Conservation (phyloP, 768 basidiomycete species). For the Hypholoma sublateritium region DNA sequence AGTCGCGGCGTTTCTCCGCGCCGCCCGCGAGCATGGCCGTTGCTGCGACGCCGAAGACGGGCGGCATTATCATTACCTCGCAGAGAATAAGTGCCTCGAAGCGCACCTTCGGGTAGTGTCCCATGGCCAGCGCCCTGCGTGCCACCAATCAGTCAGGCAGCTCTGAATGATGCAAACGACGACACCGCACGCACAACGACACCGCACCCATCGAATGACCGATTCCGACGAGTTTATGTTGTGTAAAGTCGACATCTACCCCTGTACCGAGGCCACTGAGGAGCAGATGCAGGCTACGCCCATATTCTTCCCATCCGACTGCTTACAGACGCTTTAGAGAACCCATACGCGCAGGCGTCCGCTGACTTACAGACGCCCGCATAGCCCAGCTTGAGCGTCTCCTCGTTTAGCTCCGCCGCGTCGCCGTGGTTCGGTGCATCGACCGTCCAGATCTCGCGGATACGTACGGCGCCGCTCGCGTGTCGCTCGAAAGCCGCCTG, state of each 20-base stretch:
- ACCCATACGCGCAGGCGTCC: not conserved
- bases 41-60: conserved; percentile 9
- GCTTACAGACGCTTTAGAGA: not conserved
- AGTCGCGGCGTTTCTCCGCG: conserved; percentile 42
- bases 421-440: conserved; percentile 60
- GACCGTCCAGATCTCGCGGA: conserved; percentile 50
- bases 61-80: conserved; percentile 42
- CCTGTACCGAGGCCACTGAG: conserved; percentile 48
- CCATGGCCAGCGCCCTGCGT: conserved; percentile 39
- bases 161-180: not conserved
- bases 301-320: conserved; percentile 60
- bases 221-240: conserved; percentile 47
- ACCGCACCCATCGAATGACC: conserved; percentile 59
- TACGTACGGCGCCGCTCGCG: conserved; percentile 22
- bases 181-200: conserved; percentile 34
- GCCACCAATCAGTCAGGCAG: not conserved
- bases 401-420: conserved; percentile 47
- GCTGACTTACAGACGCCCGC: conserved; percentile 38
- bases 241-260: conserved; percentile 47
- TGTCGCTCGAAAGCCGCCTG: conserved; percentile 25
- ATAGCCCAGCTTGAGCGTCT: conserved; percentile 39
- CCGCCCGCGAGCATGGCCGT: conserved; percentile 26
- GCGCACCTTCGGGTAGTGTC: conserved; percentile 36
- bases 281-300: conserved; percentile 44
- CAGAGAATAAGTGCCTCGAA: conserved; percentile 42